Percentiles rank a stretch among this genome's conserved stretches.
phyloP scores from a whole-genome alignment of 352 stramenopile species.

The Phytophthora ramorum region DNA sequence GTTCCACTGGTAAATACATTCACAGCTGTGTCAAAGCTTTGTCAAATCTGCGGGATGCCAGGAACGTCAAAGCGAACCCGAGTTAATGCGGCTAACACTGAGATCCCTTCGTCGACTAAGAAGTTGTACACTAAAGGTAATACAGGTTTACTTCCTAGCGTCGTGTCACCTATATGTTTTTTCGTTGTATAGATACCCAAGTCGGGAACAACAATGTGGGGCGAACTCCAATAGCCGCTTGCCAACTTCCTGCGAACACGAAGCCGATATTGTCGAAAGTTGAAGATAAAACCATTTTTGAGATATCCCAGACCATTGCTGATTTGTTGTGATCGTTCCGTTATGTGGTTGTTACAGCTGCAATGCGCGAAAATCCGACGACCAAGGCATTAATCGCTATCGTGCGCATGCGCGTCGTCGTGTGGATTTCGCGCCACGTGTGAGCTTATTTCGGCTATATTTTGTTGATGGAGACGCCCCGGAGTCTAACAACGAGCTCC shows the following conservation, averaged over 20 bases:
- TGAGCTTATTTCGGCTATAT: neutral
- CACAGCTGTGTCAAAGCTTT: too few relatives aligned
- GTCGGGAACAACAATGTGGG: too few relatives aligned
- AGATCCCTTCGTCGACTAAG: neutral
- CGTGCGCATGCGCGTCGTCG: neutral
- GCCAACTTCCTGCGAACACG: neutral
- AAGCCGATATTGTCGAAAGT: neutral
- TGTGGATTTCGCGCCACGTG: neutral
- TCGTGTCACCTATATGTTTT: too few relatives aligned
- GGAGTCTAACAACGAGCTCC: neutral
- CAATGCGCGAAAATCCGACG: neutral
- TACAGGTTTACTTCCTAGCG: too few relatives aligned
- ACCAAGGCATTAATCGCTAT: neutral
- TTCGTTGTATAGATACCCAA: too few relatives aligned
- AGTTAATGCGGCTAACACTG: neutral
- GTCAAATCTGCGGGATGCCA: neutral
- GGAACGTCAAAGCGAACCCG: neutral
- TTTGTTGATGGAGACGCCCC: neutral
- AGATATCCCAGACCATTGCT: too few relatives aligned
- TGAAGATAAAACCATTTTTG: neutral
- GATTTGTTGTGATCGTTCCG: neutral
- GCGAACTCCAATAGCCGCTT: neutral
- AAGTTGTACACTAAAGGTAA: neutral
- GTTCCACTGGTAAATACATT: too few relatives aligned
- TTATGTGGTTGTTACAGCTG: neutral